Evolutionary conservation across 148 eudicot genomes (phyloP), one percentile per base, ranked within the genome.

Genomic region (Pouteria glomerata): DNA sequence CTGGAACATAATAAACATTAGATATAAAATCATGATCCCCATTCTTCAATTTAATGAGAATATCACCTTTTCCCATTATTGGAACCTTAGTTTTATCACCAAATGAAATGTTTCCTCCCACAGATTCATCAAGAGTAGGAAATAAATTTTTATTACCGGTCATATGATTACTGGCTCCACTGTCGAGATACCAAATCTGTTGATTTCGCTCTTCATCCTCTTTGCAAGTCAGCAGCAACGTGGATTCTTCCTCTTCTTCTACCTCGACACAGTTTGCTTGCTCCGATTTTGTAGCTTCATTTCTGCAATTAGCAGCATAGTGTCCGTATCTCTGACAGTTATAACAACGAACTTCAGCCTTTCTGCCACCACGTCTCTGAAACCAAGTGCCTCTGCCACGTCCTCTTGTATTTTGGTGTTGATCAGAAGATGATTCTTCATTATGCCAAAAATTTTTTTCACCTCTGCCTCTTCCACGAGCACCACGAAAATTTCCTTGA

Each of bases 151-250:
- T 70, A 3, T 34, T 35, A 7, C 56, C 74, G 29, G 39, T 39
- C 70, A 70, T 76, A 34, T 70, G 75, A 41, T 70, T 70, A 51
- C 70, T 70, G 26, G 79, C 79, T 8, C 71, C 79, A 12, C 3
- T 35, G 21, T 70, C 56, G 8, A 70, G 70, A 70, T 69, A 76
- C 75, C 75, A 76, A 30, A 53, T 15, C 33, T 66, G 56, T 16
- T 56, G 2, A 27, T 34, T 3, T 4, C 44, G 5, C 10, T 33
- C 24, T 26, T 47, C 50, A 7, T 26, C 13, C 16, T 5, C 60
- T 27, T 50, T 50, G 29, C 21, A 41, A 27, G 60, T 13, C 21
- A 73, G 57, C 3, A 73, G 15, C 47, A 73, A 13, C 31, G 39
- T 48, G n/a, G 60, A 23, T 11, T 21, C 68, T 1, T 3, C 50